These are phyloP conservation scores for Penicillium sp. DNA, from an alignment of 2,329 filamentous ascomycete genomes.

Conservation along the genomic window DNA sequence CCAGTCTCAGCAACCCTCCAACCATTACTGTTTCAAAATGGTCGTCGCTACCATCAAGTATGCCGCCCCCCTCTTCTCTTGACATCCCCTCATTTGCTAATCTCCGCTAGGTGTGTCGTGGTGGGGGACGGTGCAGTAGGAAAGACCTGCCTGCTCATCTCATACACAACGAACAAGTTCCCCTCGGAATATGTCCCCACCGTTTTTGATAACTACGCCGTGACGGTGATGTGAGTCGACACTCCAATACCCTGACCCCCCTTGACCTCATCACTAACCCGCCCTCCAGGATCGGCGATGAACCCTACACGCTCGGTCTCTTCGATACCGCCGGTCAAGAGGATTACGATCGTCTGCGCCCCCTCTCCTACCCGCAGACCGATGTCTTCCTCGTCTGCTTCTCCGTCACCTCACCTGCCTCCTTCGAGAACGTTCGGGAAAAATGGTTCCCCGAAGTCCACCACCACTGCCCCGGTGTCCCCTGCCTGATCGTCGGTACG, in stretches of 20 bases:
- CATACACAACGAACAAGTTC: slow-evolving; percentile 99
- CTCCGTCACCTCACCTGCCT: slow-evolving; percentile 94
- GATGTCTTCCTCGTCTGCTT: slow-evolving; percentile 99
- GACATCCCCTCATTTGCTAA: slow-evolving; percentile 12
- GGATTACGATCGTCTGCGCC: slow-evolving; percentile 96
- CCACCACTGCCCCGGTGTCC: slow-evolving; percentile 96
- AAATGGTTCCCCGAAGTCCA: slow-evolving; percentile 99
- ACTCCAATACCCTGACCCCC: background rate
- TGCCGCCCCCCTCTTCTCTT: slow-evolving; percentile 29
- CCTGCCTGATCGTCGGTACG: slow-evolving; percentile 95
- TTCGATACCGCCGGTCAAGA: slow-evolving; percentile 99
- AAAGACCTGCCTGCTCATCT: slow-evolving; percentile 98
- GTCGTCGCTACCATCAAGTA: slow-evolving; percentile 67
- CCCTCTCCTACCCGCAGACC: slow-evolving; percentile 95
- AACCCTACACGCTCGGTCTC: slow-evolving; percentile 93
- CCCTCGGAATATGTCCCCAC: slow-evolving; percentile 99
- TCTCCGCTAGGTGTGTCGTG: slow-evolving; percentile 78
- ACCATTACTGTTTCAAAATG: slow-evolving; percentile 42
- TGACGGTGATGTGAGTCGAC: slow-evolving; percentile 92
- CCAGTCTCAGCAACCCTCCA: slow-evolving; percentile 6
- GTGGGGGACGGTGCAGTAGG: slow-evolving; percentile 99
- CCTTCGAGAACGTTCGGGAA: slow-evolving; percentile 98
- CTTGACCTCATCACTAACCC: slow-evolving; percentile 2
- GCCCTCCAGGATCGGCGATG: slow-evolving; percentile 84
- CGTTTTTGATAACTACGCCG: slow-evolving; percentile 99